Percentiles rank a stretch among this genome's conserved stretches.
Conservation (phyloP, 2,329 filamentous ascomycete genomes). For the Grosmannia serpens region DNA sequence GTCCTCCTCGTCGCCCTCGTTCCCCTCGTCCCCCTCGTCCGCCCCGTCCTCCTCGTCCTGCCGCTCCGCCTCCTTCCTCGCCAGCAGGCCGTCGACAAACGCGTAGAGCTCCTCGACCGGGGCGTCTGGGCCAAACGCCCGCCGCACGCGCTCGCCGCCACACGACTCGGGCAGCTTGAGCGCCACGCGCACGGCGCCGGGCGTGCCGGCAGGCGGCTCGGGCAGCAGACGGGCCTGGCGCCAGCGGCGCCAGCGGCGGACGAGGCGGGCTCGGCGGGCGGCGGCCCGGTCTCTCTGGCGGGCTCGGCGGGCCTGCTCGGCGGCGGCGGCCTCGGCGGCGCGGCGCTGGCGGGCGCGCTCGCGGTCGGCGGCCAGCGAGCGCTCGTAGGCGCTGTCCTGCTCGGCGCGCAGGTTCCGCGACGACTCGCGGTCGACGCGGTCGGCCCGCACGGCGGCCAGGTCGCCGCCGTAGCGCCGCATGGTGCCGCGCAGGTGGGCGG, state of each 20-base stretch:
- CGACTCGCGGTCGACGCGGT: conserved; percentile 68
- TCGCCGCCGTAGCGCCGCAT: conserved; percentile 68
- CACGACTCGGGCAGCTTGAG: conserved; percentile 48
- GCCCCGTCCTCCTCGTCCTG: conserved; percentile 14
- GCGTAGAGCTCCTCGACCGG: conserved; percentile 84
- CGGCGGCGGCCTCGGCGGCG: conserved; percentile 40
- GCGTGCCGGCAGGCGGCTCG: conserved; percentile 49
- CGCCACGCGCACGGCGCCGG: conserved; percentile 61
- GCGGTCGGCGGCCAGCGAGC: conserved; percentile 76
- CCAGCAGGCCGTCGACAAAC: conserved; percentile 66
- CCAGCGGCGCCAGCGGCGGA: conserved; percentile 64
- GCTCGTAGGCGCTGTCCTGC: conserved; percentile 89
- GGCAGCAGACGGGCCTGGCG: conserved; percentile 52
- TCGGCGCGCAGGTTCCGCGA: conserved; percentile 72
- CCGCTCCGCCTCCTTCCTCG: conserved; percentile 48
- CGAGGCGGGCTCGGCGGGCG: conserved; percentile 27
- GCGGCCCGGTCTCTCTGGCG: conserved; percentile 57
- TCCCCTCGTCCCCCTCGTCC: conserved; percentile 8
- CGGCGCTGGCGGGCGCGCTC: conserved; percentile 67
- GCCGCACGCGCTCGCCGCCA: conserved; percentile 63
- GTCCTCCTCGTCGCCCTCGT: conserved; percentile 16
- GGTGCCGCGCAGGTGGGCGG: conserved; percentile 61
- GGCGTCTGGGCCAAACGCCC: conserved; percentile 53
- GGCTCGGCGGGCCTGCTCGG: conserved; percentile 67
- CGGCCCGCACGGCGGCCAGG: conserved; percentile 61